phyloP scores from a whole-genome alignment of 192 early-diverging fungal species.

The Linnemannia zychae region DNA sequence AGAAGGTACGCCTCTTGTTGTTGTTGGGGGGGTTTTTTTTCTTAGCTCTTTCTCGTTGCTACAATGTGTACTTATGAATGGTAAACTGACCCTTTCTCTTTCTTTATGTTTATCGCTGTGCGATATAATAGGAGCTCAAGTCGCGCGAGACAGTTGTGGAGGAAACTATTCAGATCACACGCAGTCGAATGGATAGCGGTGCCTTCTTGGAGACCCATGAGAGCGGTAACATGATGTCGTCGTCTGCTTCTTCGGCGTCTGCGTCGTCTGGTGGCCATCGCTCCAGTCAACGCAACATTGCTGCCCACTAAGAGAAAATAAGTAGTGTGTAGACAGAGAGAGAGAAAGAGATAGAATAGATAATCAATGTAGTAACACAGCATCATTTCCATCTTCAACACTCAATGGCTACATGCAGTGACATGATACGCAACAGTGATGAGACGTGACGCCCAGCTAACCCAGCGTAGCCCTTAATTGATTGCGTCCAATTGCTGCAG shows the following conservation, averaged over 20 bases:
- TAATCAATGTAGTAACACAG: too few relatives aligned
- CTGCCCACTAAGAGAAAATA: background rate
- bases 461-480: background rate
- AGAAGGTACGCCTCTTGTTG: slow-evolving; percentile 14
- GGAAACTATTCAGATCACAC: slow-evolving; percentile 17
- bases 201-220: slow-evolving; percentile 19
- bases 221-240: background rate
- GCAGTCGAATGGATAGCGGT: slow-evolving; percentile 35
- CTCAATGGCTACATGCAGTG: too few relatives aligned
- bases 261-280: background rate
- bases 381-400: too few relatives aligned
- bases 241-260: background rate
- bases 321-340: too few relatives aligned
- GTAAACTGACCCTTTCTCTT: too few relatives aligned
- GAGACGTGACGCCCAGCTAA: background rate
- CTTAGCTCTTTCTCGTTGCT: background rate
- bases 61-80: too few relatives aligned
- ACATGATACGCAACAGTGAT: background rate
- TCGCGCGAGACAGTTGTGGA: slow-evolving; percentile 14
- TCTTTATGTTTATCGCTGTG: background rate
- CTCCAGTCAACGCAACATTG: background rate
- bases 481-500: background rate
- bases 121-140: slow-evolving; percentile 22
- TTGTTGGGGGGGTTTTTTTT: background rate
- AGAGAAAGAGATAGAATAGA: too few relatives aligned